Conservation (phyloP, 139 green algal genomes). For the Trebouxia sp. region DNA sequence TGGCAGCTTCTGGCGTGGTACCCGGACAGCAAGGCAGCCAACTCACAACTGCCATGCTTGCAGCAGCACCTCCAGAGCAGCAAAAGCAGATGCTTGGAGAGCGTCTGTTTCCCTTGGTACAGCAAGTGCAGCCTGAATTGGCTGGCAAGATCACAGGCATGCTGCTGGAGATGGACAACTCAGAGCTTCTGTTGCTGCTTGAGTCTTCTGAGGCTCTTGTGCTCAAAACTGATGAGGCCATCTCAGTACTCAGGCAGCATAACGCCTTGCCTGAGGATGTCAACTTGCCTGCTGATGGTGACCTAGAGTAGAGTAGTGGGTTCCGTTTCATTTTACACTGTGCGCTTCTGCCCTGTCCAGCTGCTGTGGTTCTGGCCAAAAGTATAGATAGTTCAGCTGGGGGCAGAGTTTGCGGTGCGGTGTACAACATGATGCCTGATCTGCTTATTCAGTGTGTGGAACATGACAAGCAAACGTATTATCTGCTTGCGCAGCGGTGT, state of each 20-base stretch:
- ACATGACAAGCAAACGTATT: too few relatives aligned
- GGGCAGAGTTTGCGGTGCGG: too few relatives aligned
- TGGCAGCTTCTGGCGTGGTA: constrained; percentile 30
- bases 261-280: constrained; percentile 16
- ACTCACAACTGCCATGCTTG: constrained; percentile 74
- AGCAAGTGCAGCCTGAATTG: constrained; percentile 70
- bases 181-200: constrained; percentile 87
- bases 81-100: constrained; percentile 93
- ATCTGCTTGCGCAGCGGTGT: too few relatives aligned
- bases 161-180: constrained; percentile 95
- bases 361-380: too few relatives aligned
- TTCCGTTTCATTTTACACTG: neutral
- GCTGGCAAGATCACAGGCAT: constrained; percentile 96
- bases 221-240: constrained; percentile 89
- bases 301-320: constrained; percentile 6
- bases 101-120: constrained; percentile 81
- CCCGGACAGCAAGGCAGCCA: constrained; percentile 40
- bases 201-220: constrained; percentile 72
- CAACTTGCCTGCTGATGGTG: constrained; percentile 12
- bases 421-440: too few relatives aligned
- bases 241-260: constrained; percentile 57
- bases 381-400: too few relatives aligned
- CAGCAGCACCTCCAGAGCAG: constrained; percentile 74
- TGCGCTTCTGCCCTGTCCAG: too few relatives aligned
- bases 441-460: too few relatives aligned